Base-by-base conservation (phyloP, 2,329 filamentous ascomycete species). In the Parastagonospora avenae region DNA sequence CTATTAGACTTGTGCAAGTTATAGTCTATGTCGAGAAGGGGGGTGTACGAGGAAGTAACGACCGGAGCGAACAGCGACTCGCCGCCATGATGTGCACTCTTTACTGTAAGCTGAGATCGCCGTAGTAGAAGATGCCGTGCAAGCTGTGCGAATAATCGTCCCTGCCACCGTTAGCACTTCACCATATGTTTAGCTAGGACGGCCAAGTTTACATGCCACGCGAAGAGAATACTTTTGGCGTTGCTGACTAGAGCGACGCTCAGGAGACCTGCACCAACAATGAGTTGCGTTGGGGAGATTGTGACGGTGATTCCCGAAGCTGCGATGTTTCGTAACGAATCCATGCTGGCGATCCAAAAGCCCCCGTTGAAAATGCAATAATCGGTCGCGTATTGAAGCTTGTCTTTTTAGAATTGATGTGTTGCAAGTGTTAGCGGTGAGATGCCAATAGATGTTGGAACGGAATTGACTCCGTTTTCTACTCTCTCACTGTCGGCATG, bases 1-100 rank as follows among this genome's bases (percentile, higher is more conserved):
- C 84, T 85, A 77, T 92, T 91, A 55, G 86, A 87, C 72, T 92
- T 92, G 80, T 93, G 89, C 37, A 91, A 68, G 76, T 94, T 93
- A 78, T 92, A 91, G 76, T 96, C 92, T 64, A 87, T 91, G 75
- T 96, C 91, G 61, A 89, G 81, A 42, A 88, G 76, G 1, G 88
- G 83, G 11, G 86, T 83, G 66, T 85, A 83, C 8, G 85, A 84
- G 43, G 79, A 77, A 14, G 85, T 84, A 55, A 88, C 84, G 43
- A 88, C 76, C 30, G 88, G 85, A 41, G 84, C 81, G 76, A 91
- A 92, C 54, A 48, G 39, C 19, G 48, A 37, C 40, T 59, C 45
- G 30, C 30, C 19, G 24, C 41, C 41, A 43, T 43, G 41, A n/a
- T 32, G 28, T 14, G 27, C 39, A 24, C 39, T 42, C 16, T 37